Evolutionary conservation across 2,329 filamentous ascomycete genomes (phyloP).

Genomic region (Emergomyces pasteurianus): DNA sequence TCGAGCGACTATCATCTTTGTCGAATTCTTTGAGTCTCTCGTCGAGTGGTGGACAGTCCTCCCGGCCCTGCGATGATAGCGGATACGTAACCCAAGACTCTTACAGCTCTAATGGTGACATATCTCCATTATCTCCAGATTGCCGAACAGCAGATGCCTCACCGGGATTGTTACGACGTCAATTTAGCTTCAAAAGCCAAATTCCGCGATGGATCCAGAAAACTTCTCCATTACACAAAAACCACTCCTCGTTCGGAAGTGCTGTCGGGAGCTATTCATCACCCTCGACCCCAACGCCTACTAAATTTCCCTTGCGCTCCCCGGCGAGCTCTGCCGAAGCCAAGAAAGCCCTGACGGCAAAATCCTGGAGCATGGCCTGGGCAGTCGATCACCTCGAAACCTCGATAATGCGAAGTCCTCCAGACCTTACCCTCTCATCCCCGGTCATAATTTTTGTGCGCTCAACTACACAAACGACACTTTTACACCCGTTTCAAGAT

Average conservation of each 20-base stretch:
- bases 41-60: background rate
- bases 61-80: background rate
- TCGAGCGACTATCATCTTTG: background rate
- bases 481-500: constrained; percentile 24
- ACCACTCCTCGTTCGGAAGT: constrained; percentile 8
- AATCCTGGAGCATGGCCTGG: constrained; percentile 30
- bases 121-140: background rate
- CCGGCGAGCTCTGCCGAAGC: constrained; percentile 13
- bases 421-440: constrained; percentile 26
- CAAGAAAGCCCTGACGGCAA: constrained; percentile 20
- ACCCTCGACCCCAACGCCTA: background rate
- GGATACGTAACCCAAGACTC: background rate
- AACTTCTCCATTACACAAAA: constrained; percentile 9
- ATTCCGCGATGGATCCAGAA: background rate
- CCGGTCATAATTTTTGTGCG: constrained; percentile 29
- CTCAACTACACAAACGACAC: constrained; percentile 24
- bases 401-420: constrained; percentile 25
- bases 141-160: background rate
- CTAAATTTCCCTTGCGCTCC: background rate
- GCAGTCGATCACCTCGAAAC: constrained; percentile 28
- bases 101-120: background rate
- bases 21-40: background rate
- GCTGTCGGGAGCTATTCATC: background rate
- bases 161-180: background rate
- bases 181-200: background rate